A percentile compares a stretch with the other conserved stretches of the same genome.
Evolutionary conservation across 192 early-diverging fungal species (phyloP).

Genomic region (Phycomyces nitens): DNA sequence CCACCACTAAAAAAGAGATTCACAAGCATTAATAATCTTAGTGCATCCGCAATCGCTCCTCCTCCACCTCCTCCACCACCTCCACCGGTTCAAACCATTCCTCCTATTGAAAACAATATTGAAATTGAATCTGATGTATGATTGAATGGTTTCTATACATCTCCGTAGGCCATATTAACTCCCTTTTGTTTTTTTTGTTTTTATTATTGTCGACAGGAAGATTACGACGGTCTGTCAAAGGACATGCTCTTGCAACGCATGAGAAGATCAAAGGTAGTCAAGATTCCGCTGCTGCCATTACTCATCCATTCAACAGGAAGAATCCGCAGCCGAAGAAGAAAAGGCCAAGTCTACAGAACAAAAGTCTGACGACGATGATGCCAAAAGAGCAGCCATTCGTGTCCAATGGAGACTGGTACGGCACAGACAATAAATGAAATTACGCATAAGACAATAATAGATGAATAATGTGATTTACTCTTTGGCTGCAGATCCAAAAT

Average conservation of each 20-base stretch:
- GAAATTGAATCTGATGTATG: not conserved
- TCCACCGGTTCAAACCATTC: not conserved
- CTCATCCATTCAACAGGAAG: not conserved
- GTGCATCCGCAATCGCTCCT: not conserved
- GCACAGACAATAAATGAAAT: too few relatives aligned
- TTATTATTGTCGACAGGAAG: not conserved
- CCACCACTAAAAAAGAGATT: constrained; percentile 21
- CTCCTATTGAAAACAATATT: not conserved
- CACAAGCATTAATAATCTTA: constrained; percentile 12
- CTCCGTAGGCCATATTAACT: too few relatives aligned
- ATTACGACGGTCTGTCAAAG: not conserved
- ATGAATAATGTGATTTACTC: too few relatives aligned
- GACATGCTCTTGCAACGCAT: not conserved
- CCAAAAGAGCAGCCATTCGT: not conserved
- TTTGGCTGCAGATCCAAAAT: not conserved
- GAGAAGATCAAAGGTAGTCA: not conserved
- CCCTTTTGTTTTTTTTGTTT: too few relatives aligned
- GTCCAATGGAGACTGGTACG: not conserved
- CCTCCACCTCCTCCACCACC: not conserved
- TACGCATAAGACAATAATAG: too few relatives aligned
- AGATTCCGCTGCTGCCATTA: not conserved
- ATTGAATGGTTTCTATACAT: too few relatives aligned
- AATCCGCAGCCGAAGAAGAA: not conserved
- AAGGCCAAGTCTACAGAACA: not conserved
- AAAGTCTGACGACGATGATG: not conserved